These are phyloP conservation scores for Microbotryomycetes sp. DNA, from an alignment of 1,284 basidiomycete species.

Conservation along the genomic window DNA sequence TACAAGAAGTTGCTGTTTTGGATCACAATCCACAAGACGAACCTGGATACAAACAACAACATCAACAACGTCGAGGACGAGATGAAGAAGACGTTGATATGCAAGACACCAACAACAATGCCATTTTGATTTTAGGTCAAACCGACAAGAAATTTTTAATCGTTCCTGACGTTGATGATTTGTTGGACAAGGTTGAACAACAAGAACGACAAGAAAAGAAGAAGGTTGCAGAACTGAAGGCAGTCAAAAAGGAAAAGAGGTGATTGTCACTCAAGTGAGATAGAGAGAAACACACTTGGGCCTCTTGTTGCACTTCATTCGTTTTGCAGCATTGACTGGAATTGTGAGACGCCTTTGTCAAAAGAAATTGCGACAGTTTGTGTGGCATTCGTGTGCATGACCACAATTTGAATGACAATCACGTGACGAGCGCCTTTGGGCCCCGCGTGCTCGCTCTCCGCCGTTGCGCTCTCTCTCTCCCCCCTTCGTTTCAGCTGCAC, in stretches of 20 bases:
- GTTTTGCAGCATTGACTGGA: too few relatives aligned
- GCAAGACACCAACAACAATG: slow-evolving; percentile 16
- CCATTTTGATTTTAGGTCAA: slow-evolving; percentile 35
- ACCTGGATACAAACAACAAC: neutral
- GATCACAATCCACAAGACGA: slow-evolving; percentile 18
- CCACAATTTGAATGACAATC: too few relatives aligned
- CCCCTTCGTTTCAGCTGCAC: too few relatives aligned
- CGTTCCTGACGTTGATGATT: slow-evolving; percentile 33
- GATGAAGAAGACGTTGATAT: neutral
- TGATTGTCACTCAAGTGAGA: too few relatives aligned
- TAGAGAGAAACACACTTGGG: too few relatives aligned
- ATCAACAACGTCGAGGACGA: slow-evolving; percentile 2
- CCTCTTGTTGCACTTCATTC: too few relatives aligned
- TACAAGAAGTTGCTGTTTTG: slow-evolving; percentile 37
- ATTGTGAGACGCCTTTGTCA: too few relatives aligned
- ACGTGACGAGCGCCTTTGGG: too few relatives aligned
- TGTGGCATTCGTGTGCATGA: too few relatives aligned
- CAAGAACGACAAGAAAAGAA: slow-evolving; percentile 27
- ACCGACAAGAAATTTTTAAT: slow-evolving; percentile 36
- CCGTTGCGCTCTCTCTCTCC: too few relatives aligned
- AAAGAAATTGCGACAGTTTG: too few relatives aligned
- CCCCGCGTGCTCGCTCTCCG: too few relatives aligned
- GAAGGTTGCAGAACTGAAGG: slow-evolving; percentile 20
- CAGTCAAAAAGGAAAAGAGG: slow-evolving; percentile 12
- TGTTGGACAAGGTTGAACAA: slow-evolving; percentile 23